Conservation (phyloP, 2,329 filamentous ascomycete species). For the Nemania bipapillata region DNA sequence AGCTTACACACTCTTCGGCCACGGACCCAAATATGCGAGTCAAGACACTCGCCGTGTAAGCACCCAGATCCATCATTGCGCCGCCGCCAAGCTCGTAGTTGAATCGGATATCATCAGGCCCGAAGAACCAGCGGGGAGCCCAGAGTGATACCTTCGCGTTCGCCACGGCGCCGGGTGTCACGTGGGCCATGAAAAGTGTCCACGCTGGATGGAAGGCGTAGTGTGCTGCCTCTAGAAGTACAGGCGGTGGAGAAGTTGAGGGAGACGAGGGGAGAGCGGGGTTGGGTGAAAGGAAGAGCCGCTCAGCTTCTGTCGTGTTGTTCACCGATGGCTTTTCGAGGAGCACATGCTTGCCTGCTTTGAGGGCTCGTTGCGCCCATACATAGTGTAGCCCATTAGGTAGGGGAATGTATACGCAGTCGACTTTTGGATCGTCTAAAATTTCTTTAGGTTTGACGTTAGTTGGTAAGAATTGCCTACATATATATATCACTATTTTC, state of each 20-base stretch:
- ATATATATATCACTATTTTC: background rate
- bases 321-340: slow-evolving; percentile 65
- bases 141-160: slow-evolving; percentile 49
- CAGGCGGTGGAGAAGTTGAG: slow-evolving; percentile 51
- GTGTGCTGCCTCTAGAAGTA: slow-evolving; percentile 66
- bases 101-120: slow-evolving; percentile 58
- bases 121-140: slow-evolving; percentile 50
- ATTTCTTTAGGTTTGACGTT: slow-evolving; percentile 45
- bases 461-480: background rate
- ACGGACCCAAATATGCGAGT: slow-evolving; percentile 51
- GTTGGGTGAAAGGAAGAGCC: slow-evolving; percentile 57
- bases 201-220: slow-evolving; percentile 63
- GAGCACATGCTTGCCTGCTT: slow-evolving; percentile 65
- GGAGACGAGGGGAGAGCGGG: slow-evolving; percentile 48
- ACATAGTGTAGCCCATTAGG: slow-evolving; percentile 57
- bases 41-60: slow-evolving; percentile 51
- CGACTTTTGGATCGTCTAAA: slow-evolving; percentile 57
- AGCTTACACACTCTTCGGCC: slow-evolving; percentile 51
- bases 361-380: slow-evolving; percentile 61
- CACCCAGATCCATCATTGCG: slow-evolving; percentile 53
- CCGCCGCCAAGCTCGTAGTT: slow-evolving; percentile 57
- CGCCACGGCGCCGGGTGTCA: slow-evolving; percentile 55
- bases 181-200: slow-evolving; percentile 54
- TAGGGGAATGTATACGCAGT: slow-evolving; percentile 64
- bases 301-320: slow-evolving; percentile 58